Percentiles rank a stretch among this genome's conserved stretches.
phyloP scores from a whole-genome alignment of 257 asterid genomes.

The Penstemon davidsonii region DNA sequence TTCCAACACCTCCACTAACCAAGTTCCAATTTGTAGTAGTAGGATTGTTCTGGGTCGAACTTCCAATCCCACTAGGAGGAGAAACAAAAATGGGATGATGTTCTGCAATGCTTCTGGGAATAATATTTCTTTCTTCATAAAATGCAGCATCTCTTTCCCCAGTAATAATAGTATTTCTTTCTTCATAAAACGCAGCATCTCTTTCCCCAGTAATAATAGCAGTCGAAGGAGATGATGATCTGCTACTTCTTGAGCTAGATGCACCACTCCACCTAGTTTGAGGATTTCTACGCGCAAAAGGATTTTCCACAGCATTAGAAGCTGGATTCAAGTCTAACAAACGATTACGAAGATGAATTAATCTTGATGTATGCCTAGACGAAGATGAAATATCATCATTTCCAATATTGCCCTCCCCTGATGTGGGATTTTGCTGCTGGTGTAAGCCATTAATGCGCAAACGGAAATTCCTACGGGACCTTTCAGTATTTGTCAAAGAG shows the following conservation, averaged over 20 bases:
- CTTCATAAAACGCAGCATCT: no score
- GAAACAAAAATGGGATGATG: conserved; percentile 66
- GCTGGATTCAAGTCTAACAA: conserved; percentile 20
- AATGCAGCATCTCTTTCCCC: no score
- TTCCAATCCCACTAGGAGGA: conserved; percentile 43
- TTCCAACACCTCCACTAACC: conserved; percentile 46
- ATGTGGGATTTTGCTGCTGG: conserved; percentile 42
- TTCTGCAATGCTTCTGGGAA: conserved; percentile 68
- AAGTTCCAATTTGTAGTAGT: conserved; percentile 49
- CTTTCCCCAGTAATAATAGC: no score
- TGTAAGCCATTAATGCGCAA: conserved; percentile 59
- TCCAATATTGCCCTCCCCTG: no score
- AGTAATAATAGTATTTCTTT: conserved; percentile 26
- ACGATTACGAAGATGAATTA: no score
- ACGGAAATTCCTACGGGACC: conserved; percentile 59
- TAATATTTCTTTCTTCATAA: conserved; percentile 27
- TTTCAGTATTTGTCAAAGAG: conserved; percentile 40
- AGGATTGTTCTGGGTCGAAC: conserved; percentile 40
- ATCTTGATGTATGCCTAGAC: no score
- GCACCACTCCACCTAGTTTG: conserved; percentile 63
- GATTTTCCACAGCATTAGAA: conserved; percentile 38
- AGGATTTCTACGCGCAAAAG: conserved; percentile 41
- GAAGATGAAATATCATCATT: no score
- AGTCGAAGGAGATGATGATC: no score
- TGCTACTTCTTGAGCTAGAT: conserved; percentile 49